Conservation (phyloP, 2,329 filamentous ascomycete genomes). For the Fusarium floridanum region DNA sequence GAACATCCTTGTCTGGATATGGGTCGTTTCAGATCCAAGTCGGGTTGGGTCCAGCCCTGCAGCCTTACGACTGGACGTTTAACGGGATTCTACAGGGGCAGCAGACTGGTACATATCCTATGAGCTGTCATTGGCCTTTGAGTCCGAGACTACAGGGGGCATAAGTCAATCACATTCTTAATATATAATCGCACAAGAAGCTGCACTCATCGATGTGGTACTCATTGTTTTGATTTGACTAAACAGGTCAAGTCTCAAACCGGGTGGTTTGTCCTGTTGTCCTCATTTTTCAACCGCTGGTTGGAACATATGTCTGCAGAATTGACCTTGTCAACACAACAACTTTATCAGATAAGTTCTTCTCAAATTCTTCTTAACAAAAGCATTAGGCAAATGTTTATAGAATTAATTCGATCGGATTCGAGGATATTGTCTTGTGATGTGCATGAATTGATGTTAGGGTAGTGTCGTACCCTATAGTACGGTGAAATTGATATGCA, state of each 20-base stretch:
- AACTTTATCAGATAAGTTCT: neutral
- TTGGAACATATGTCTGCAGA: no score
- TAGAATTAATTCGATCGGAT: no score
- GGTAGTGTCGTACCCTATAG: no score
- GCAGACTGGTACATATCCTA: neutral
- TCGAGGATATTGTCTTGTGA: neutral
- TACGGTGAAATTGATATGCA: no score
- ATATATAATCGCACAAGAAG: neutral
- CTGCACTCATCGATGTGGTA: neutral
- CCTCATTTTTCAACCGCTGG: no score
- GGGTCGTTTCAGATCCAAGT: neutral
- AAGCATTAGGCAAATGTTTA: neutral
- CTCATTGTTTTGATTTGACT: neutral
- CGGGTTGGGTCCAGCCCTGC: neutral
- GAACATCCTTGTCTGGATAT: neutral
- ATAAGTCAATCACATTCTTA: neutral
- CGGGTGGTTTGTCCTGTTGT: no score
- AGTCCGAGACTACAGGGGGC: neutral
- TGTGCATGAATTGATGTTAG: rapidly evolving
- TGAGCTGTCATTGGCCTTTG: neutral
- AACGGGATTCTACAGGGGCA: neutral
- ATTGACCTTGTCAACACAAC: neutral
- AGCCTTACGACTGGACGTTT: neutral
- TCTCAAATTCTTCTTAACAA: neutral
- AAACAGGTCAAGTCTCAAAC: no score